A percentile compares a stretch with the other conserved stretches of the same genome.
Evolutionary conservation across 768 basidiomycete genomes (phyloP).

Genomic region (Podaxis sp.): DNA sequence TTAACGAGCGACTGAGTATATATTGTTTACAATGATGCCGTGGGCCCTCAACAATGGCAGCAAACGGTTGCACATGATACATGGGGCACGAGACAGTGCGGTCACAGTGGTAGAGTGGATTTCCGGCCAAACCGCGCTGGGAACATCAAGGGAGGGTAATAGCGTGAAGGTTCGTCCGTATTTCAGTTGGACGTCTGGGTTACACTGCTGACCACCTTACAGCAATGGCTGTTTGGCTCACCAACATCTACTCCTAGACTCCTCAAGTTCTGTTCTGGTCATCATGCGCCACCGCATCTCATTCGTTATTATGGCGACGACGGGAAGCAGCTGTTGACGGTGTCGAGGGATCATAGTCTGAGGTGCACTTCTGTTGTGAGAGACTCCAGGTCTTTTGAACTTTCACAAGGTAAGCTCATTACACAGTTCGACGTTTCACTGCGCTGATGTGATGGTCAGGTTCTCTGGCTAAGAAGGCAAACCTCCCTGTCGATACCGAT

Average conservation of each 20-base stretch:
- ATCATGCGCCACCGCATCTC: slow-evolving; percentile 87
- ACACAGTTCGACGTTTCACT: not conserved
- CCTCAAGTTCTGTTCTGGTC: slow-evolving; percentile 90
- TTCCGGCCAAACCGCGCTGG: slow-evolving; percentile 84
- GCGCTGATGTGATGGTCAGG: slow-evolving; percentile 41
- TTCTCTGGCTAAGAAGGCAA: slow-evolving; percentile 80
- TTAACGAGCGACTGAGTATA: too few relatives aligned
- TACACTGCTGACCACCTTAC: slow-evolving; percentile 4
- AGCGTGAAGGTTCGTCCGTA: slow-evolving; percentile 74
- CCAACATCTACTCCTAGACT: slow-evolving; percentile 83
- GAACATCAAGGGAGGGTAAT: slow-evolving; percentile 92
- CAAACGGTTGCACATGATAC: slow-evolving; percentile 77
- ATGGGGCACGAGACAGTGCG: slow-evolving; percentile 88
- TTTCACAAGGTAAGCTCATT: slow-evolving; percentile 74
- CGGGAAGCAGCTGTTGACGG: slow-evolving; percentile 89
- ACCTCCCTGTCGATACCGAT: slow-evolving; percentile 73
- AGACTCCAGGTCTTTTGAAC: slow-evolving; percentile 91
- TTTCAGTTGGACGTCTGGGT: not conserved
- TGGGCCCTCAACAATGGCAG: slow-evolving; percentile 91
- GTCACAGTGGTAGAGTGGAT: slow-evolving; percentile 88
- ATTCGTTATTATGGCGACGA: slow-evolving; percentile 97
- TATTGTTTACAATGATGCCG: too few relatives aligned
- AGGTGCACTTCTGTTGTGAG: slow-evolving; percentile 91
- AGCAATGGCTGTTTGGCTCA: slow-evolving; percentile 99
- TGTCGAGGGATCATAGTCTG: slow-evolving; percentile 84